Evolutionary conservation across 2,329 filamentous ascomycete species (phyloP), one percentile per base, ranked within the genome.

Genomic region (Dendryphion nanum): DNA sequence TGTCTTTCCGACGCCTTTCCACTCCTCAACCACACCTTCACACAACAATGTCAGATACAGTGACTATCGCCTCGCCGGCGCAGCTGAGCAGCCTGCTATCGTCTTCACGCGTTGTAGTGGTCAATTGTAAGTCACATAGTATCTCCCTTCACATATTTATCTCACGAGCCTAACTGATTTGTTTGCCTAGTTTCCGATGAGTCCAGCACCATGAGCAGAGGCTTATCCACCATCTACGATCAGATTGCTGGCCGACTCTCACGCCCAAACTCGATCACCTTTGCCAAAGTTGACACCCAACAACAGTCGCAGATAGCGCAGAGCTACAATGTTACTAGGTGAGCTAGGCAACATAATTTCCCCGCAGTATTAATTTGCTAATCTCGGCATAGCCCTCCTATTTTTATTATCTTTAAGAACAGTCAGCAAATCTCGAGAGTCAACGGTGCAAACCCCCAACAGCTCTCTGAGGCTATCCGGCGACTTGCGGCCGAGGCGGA

Each of bases 251-350:
- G 69, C 30, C 76, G 82, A 45, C 77, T 95, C 31, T 85, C 87
- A 14, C 78, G 82, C 35, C 78, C 84, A 13, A 81, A 83, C 51
- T 73, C 78, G 48, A 83, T 95, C 53, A 86, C 83, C 21, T 96
- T 97, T 64, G 81, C 82, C 63, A 95, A 93, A 72, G 78, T 96
- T 71, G 83, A 97, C 73, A 85, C 81, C 44, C 89, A 95, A 52
- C 67, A 76, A 35, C 85, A 93, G 62, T 74, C 81, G 56, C 81
- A 87, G 24, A 79, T 97, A 47, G 81, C 86, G 13, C 63, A 78
- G 43, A 79, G 82, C 50, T 93, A 95, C 70, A 73, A 74, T 48
- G 76, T 97, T 58, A 82, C 81, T 15, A 78, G 80, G 68, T 82
- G 69, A 53, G 77, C 16, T n/a, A n/a, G n/a, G n/a, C n/a, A n/a